Evolutionary conservation across 495 filamentous ascomycete genomes (phyloP).

Genomic region (Coniosporium apollinis): DNA sequence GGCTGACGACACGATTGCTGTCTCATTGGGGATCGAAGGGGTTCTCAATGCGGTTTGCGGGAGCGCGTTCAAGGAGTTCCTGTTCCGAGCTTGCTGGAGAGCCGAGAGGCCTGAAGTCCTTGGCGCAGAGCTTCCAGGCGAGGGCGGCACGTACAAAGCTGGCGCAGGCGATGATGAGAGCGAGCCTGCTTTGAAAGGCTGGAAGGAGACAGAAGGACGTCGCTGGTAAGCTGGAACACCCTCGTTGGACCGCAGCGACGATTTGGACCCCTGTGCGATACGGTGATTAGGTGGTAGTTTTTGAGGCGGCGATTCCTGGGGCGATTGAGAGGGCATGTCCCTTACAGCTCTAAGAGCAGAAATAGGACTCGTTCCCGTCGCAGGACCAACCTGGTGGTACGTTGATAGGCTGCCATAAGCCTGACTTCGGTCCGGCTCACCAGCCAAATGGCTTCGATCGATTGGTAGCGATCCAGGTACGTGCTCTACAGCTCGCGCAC

Average conservation of each 20-base stretch:
- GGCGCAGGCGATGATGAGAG: slow-evolving; percentile 75
- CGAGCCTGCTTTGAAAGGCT: slow-evolving; percentile 88
- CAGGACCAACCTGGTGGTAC: slow-evolving; percentile 66
- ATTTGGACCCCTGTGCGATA: slow-evolving; percentile 40
- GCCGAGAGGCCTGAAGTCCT: slow-evolving; percentile 17
- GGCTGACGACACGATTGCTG: slow-evolving; percentile 39
- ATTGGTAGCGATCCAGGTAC: slow-evolving; percentile 66
- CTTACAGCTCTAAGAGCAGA: slow-evolving; percentile 61
- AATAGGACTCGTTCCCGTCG: slow-evolving; percentile 66
- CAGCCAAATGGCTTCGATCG: slow-evolving; percentile 24
- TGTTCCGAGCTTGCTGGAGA: slow-evolving; percentile 28
- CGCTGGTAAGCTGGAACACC: slow-evolving; percentile 34
- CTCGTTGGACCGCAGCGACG: slow-evolving; percentile 40
- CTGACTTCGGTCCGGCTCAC: slow-evolving; percentile 48
- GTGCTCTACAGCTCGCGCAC: slow-evolving; percentile 14
- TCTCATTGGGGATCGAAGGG: slow-evolving; percentile 36
- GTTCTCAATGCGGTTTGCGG: slow-evolving; percentile 48
- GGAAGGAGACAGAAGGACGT: slow-evolving; percentile 81
- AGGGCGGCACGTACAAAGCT: slow-evolving; percentile 35
- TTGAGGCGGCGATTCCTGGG: slow-evolving; percentile 41
- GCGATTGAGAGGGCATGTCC: slow-evolving; percentile 33
- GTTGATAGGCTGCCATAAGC: slow-evolving; percentile 89
- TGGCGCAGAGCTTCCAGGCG: slow-evolving; percentile 43
- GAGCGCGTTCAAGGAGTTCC: slow-evolving; percentile 45
- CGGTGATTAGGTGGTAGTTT: slow-evolving; percentile 43